A percentile compares a stretch with the other conserved stretches of the same genome.
phyloP scores from a whole-genome alignment of 2,329 filamentous ascomycete genomes.

The Penicillium aurantiogriseum region DNA sequence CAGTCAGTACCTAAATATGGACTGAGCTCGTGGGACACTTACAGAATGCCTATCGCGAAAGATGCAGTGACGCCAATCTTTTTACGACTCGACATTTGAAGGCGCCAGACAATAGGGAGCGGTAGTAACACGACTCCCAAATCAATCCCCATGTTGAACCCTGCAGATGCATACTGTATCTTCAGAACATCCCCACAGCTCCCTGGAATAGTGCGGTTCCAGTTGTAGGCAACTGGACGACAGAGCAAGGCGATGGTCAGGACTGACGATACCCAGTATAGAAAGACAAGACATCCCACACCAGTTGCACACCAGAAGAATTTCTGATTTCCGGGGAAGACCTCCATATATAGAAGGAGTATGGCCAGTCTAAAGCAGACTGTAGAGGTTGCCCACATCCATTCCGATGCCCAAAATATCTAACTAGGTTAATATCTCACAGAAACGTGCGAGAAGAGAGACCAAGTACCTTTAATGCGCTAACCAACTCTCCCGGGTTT shows the following conservation, averaged over 20 bases:
- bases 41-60: constrained; percentile 13
- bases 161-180: constrained; percentile 13
- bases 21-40: background rate
- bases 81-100: constrained; percentile 14
- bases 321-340: constrained; percentile 5
- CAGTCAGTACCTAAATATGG: background rate
- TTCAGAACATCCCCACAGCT: constrained; percentile 11
- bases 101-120: constrained; percentile 12
- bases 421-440: background rate
- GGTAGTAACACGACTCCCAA: constrained; percentile 9
- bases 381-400: constrained; percentile 15
- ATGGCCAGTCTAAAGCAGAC: constrained; percentile 14
- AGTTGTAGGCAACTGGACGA: constrained; percentile 14
- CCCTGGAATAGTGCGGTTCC: constrained; percentile 8
- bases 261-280: constrained; percentile 12
- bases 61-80: constrained; percentile 12
- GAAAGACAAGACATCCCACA: constrained; percentile 7
- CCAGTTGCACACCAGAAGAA: constrained; percentile 8
- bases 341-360: constrained; percentile 12
- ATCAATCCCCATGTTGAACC: constrained; percentile 15
- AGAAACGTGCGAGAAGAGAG: too few relatives aligned
- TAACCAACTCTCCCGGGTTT: constrained; percentile 1
- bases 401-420: constrained; percentile 19
- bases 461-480: constrained; percentile 3
- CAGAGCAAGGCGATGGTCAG: constrained; percentile 13